These are phyloP conservation scores for Podospora bellae-mahoneyi DNA, from an alignment of 495 filamentous ascomycete genomes.

Conservation along the genomic window DNA sequence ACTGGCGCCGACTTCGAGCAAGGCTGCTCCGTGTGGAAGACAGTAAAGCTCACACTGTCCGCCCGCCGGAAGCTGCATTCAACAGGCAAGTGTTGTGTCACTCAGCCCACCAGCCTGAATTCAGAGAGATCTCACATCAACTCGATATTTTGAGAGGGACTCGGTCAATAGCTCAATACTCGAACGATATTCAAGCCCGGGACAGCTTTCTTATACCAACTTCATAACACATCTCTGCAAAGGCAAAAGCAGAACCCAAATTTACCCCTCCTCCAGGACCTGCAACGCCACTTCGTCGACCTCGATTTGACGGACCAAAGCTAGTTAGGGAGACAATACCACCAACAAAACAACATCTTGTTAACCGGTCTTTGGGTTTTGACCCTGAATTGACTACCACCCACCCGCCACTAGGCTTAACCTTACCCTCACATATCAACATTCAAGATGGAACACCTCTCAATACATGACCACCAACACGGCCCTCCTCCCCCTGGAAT, in stretches of 20 bases:
- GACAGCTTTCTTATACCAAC: not conserved
- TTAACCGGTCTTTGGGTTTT: not conserved
- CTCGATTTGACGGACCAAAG: not conserved
- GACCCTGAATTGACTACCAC: not conserved
- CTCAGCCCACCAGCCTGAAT: not conserved
- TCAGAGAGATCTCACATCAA: not conserved
- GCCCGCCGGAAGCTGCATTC: not conserved
- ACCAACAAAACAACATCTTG: not conserved
- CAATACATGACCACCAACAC: slow-evolving; percentile 16
- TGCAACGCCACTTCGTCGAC: not conserved
- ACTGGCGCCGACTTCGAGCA: not conserved
- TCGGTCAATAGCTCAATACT: not conserved
- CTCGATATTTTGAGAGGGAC: not conserved
- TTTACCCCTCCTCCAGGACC: not conserved
- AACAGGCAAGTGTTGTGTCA: not conserved
- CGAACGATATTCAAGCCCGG: not conserved
- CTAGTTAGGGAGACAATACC: not conserved
- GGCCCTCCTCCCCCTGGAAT: slow-evolving; percentile 6
- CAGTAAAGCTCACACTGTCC: not conserved
- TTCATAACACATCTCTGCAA: too few species aligned
- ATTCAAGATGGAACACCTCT: slow-evolving; percentile 23
- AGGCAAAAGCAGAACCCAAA: not conserved
- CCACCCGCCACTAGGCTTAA: not conserved
- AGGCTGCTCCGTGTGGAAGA: not conserved
- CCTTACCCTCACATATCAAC: not conserved